Base-by-base conservation (phyloP, 2,329 filamentous ascomycete genomes). In the Aquanectria penicillioides region DNA sequence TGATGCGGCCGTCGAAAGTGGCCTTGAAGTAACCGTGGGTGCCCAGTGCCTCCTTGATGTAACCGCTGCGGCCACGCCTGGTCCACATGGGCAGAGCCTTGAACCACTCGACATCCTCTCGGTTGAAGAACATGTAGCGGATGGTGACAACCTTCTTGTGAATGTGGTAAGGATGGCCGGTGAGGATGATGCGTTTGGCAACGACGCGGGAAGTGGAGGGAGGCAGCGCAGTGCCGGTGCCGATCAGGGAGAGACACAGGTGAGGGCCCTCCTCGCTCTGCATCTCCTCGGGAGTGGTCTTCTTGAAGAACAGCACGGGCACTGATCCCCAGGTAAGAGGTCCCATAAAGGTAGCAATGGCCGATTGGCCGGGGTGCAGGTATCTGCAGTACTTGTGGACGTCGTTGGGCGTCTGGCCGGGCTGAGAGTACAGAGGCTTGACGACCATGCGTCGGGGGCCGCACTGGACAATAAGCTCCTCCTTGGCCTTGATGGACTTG, bases 11-110 rank as follows among this genome's bases (percentile, higher is more conserved):
- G 75, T 99, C 96, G 79, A 99, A 99, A 2, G 91, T 97, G 11
- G 95, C 95, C 83, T 99, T 99, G 86, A 98, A 98, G 81, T 99
- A 99, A n/a, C 95, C 95, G 77, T 99, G 95, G 29, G 95, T 99
- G 69, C 95, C 95, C 46, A 99, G 80, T 57, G 90, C 86, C 81
- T 99, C 95, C 82, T 97, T 97, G 81, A 99, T 88, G 75, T 89
- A 97, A 8, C 95, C 95, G 66, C 88, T 92, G 62, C 95, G 84
- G 6, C 95, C 95, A 25, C 94, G 81, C 80, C 88, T 92, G 5
- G 95, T 99, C 94, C 94, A 99, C 63, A 99, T 78, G 59, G 95
- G 94, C 73, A 99, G 76, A 1, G 94, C 94, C 81, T 97, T 97
- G 86, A 98, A 99, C 94, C 95, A 99, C 67, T 91, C 88, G 26